Conservation (phyloP, 1,284 basidiomycete genomes). For the Papiliotrema nemorosa region DNA sequence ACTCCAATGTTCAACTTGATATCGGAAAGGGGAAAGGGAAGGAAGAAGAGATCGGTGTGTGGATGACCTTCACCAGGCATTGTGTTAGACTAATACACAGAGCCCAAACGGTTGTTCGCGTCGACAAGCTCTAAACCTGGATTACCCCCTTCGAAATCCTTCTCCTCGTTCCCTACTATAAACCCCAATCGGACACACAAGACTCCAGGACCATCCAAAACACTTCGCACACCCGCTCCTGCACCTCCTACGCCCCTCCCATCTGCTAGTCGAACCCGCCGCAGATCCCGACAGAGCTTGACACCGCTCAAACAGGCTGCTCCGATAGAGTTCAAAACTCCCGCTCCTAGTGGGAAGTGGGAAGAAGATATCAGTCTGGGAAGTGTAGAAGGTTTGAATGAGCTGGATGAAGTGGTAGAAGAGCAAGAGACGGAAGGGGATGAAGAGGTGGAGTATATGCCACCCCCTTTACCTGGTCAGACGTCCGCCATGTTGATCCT, state of each 20-base stretch:
- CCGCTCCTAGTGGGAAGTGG: constrained; percentile 25
- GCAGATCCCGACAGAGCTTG: constrained; percentile 24
- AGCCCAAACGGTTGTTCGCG: constrained; percentile 32
- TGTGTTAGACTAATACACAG: constrained; percentile 7
- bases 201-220: not conserved
- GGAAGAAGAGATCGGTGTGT: constrained; percentile 31
- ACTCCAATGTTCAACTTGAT: constrained; percentile 19
- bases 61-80: no score
- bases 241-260: constrained; percentile 32
- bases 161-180: constrained; percentile 23
- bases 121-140: constrained; percentile 16
- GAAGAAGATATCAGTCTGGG: constrained; percentile 39
- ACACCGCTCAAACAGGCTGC: constrained; percentile 8
- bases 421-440: constrained; percentile 22
- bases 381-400: constrained; percentile 17
- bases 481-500: not conserved
- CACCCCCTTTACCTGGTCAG: constrained; percentile 28
- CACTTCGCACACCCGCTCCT: constrained; percentile 23
- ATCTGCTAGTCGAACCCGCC: constrained; percentile 31
- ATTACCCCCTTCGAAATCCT: constrained; percentile 30
- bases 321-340: constrained; percentile 18
- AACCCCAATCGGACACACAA: constrained; percentile 4
- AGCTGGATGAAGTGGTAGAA: constrained; percentile 18
- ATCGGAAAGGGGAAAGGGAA: constrained; percentile 12
- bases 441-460: constrained; percentile 37